phyloP scores from a whole-genome alignment of 768 basidiomycete species.

The Leccinum longicurvipes region DNA sequence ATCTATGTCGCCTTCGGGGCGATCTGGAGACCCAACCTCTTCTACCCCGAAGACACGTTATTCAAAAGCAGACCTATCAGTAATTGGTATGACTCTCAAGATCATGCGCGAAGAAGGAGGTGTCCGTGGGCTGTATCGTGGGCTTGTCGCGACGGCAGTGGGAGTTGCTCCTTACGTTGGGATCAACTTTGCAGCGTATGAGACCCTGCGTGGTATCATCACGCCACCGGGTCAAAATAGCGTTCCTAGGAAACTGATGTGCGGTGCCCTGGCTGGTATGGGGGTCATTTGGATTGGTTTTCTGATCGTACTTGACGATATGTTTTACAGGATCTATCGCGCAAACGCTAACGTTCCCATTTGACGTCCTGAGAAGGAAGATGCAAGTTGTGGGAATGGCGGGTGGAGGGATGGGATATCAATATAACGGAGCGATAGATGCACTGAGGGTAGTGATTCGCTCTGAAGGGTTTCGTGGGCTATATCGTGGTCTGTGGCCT shows the following conservation, averaged over 20 bases:
- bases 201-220: constrained; percentile 68
- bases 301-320: constrained; percentile 3
- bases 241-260: constrained; percentile 66
- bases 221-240: constrained; percentile 80
- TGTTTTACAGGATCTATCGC: constrained; percentile 69
- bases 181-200: constrained; percentile 94
- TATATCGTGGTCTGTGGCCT: constrained; percentile 88
- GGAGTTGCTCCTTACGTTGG: constrained; percentile 90
- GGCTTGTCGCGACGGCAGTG: constrained; percentile 76
- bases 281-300: background rate
- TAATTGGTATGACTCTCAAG: constrained; percentile 87
- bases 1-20: constrained; percentile 28
- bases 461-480: constrained; percentile 69
- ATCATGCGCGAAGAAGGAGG: constrained; percentile 94
- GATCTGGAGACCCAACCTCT: constrained; percentile 38
- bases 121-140: constrained; percentile 80
- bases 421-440: constrained; percentile 80
- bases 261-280: constrained; percentile 84
- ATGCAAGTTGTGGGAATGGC: constrained; percentile 91
- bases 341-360: constrained; percentile 92
- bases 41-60: constrained; percentile 34
- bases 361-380: constrained; percentile 91
- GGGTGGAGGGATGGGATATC: constrained; percentile 50
- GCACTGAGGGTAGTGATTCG: constrained; percentile 66
- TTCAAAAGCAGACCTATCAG: constrained; percentile 56